Base-by-base conservation (phyloP, 1,284 basidiomycete species). In the Austroboletus novae-zelandiae region DNA sequence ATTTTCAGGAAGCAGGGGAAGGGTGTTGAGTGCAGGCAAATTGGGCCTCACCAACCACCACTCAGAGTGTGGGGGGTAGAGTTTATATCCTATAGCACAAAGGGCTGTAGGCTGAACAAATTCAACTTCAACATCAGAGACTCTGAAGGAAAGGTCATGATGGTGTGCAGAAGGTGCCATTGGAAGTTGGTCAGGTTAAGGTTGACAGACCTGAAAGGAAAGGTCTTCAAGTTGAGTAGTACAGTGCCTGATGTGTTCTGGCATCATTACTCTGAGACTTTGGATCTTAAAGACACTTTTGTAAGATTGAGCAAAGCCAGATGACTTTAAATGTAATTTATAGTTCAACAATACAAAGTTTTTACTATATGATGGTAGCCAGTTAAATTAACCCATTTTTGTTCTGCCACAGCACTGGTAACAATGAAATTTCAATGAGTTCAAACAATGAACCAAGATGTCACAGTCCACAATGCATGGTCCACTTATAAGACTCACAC, bases 181-280 rank as follows among this genome's bases (percentile, higher is more conserved):
- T 53, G 51, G 51, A 4, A 1, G 1, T 53, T 43, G 1, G 32
- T 14, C 9, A 2, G 3, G 20, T 5, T 23, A 5, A 23, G 31
- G 31, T 32, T 32, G 9, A 9, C 31, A 14, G 31, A 14, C 10
- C 2, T 32, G 10, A 32, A 10, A 32, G 9, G 3, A 32, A 32
- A 32, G 31, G 31, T 9, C 5, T 31, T 15, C 11, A 20, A 27
- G 7, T 3, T 45, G 7, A 45, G 25, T 13, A 46, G 42, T 23
- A 52, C 17, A 0, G 7, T 30, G 13, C 43, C 43, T 4, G 10
- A 53, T 9, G 31, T 53, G 4, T 51, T 15, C 5, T 51, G 50
- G 50, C 50, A 51, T 10, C 29, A 51, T 6, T 51, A 51, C n/a
- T 47, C 50, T 5, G 32, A 32, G 1, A 36, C 40, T 11, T 9